Conservation (phyloP, 2,329 filamentous ascomycete species). For the Xylariaceae sp. region DNA sequence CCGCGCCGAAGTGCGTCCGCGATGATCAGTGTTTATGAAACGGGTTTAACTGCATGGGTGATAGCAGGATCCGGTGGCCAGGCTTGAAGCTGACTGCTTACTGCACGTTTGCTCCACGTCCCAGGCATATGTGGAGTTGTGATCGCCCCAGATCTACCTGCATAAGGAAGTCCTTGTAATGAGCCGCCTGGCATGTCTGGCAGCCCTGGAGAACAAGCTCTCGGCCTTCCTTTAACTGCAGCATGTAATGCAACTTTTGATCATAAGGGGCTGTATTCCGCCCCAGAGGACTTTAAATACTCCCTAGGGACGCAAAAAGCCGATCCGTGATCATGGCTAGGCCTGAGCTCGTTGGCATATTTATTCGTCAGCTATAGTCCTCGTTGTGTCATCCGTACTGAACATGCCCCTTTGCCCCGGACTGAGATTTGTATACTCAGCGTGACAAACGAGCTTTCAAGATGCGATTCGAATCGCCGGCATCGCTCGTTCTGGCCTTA, state of each 20-base stretch:
- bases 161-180: slow-evolving; percentile 10
- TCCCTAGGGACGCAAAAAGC: background rate
- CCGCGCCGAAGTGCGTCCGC: slow-evolving; percentile 9
- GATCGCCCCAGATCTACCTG: slow-evolving; percentile 11
- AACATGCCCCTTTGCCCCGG: background rate
- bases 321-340: background rate
- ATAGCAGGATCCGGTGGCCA: slow-evolving; percentile 1
- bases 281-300: background rate
- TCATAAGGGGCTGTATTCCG: background rate
- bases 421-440: background rate
- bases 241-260: slow-evolving; percentile 1
- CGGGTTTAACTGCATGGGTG: background rate
- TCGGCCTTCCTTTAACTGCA: background rate
- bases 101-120: too few species aligned
- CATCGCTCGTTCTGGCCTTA: slow-evolving; percentile 9
- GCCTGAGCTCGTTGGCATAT: background rate
- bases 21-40: slow-evolving; percentile 3
- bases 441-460: background rate
- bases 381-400: background rate
- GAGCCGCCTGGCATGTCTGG: too few species aligned
- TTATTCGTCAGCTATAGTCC: background rate
- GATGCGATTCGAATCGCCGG: slow-evolving; percentile 12
- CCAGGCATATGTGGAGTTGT: slow-evolving; percentile 3
- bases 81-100: too few species aligned
- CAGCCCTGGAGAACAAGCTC: background rate